A percentile compares a stretch with the other conserved stretches of the same genome.
Evolutionary conservation across 1,284 basidiomycete genomes (phyloP).

Genomic region (Takashimella tepidaria): DNA sequence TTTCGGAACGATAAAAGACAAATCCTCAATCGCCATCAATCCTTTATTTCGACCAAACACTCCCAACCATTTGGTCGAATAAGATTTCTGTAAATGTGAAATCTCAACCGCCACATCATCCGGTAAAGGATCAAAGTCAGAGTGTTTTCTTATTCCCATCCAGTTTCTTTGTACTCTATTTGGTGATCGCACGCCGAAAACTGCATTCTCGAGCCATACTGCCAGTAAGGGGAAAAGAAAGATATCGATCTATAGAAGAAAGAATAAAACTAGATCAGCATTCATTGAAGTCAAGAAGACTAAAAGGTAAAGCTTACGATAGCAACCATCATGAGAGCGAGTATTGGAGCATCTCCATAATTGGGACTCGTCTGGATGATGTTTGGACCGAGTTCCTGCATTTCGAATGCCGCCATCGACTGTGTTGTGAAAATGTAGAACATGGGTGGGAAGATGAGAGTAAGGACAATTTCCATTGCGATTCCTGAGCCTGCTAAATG

Average conservation of each 20-base stretch:
- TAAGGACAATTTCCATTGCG: conserved; percentile 55
- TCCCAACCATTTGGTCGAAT: conserved; percentile 19
- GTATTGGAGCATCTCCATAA: conserved; percentile 52
- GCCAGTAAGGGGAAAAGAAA: conserved; percentile 67
- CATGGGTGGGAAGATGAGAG: conserved; percentile 66
- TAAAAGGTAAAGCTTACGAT: conserved; percentile 52
- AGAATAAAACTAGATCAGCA: not conserved
- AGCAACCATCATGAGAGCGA: conserved; percentile 60
- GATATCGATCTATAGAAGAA: conserved; percentile 55
- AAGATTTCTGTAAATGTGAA: conserved; percentile 23
- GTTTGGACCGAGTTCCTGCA: conserved; percentile 54
- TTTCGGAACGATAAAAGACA: conserved; percentile 62
- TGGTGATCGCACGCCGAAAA: conserved; percentile 55
- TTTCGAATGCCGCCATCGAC: conserved; percentile 63
- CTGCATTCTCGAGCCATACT: conserved; percentile 55
- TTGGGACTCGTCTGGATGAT: conserved; percentile 58
- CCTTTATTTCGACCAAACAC: conserved; percentile 38
- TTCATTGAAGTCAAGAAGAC: no score
- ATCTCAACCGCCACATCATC: conserved; percentile 20
- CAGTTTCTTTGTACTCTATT: conserved; percentile 2
- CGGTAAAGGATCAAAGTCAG: conserved; percentile 3
- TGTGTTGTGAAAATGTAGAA: conserved; percentile 69
- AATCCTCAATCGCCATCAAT: conserved; percentile 60
- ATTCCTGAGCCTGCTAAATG: conserved; percentile 54
- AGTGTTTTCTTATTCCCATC: not conserved